Conservation (phyloP, 306 rosid genomes). For the Argentina anserina region DNA sequence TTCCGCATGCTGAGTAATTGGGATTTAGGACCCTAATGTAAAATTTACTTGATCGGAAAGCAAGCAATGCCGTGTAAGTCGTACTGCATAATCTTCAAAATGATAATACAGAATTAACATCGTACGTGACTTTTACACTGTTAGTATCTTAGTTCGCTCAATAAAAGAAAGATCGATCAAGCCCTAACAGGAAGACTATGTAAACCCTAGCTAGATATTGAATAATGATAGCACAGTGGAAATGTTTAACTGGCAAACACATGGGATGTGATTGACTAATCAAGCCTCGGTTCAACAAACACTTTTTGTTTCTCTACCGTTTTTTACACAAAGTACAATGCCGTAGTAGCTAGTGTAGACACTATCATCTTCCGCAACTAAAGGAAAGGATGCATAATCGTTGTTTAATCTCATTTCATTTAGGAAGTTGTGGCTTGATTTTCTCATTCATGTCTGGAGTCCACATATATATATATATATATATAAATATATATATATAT, state of each 20-base stretch:
- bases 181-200: no score
- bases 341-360: background rate
- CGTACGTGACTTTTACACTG: no score
- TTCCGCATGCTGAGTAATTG: background rate
- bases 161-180: no score
- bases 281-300: background rate
- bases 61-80: background rate
- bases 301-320: background rate
- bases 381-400: slow-evolving; percentile 41
- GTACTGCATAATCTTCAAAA: no score
- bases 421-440: slow-evolving; percentile 16
- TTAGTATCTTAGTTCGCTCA: no score
- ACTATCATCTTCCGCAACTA: slow-evolving; percentile 35
- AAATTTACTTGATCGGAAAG: slow-evolving; percentile 12
- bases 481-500: no score
- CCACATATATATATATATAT: slow-evolving; percentile 3
- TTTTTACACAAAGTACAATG: slow-evolving; percentile 19
- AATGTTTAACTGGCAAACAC: background rate
- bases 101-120: no score
- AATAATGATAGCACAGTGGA: no score
- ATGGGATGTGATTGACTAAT: slow-evolving; percentile 4
- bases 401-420: slow-evolving; percentile 14
- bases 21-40: slow-evolving; percentile 2
- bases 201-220: background rate
- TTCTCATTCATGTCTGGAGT: slow-evolving; percentile 13